These are phyloP conservation scores for Penicillium egyptiacum DNA, from an alignment of 495 filamentous ascomycete species.

Conservation along the genomic window DNA sequence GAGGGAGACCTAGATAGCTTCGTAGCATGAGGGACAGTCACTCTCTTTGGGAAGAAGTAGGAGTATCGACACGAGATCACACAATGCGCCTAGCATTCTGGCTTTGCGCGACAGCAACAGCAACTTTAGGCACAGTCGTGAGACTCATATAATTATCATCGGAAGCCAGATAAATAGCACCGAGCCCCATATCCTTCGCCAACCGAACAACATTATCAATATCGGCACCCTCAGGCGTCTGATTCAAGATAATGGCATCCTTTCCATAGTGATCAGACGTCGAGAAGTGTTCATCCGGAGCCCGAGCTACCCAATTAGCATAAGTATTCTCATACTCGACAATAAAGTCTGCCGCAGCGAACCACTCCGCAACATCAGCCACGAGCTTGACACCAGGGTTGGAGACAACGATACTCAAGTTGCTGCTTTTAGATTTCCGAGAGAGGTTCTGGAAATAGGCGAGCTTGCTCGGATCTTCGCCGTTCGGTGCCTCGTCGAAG, in stretches of 20 bases:
- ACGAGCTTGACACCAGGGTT: conserved; percentile 24
- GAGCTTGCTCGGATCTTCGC: conserved; percentile 25
- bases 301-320: conserved; percentile 12
- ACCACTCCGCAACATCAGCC: conserved; percentile 17
- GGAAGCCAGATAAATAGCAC: conserved; percentile 26
- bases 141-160: conserved; percentile 18
- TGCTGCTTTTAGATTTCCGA: conserved; percentile 20
- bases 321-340: conserved; percentile 29
- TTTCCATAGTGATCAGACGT: conserved; percentile 6
- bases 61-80: too few species aligned
- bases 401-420: conserved; percentile 18
- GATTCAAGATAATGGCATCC: conserved; percentile 24
- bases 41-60: too few species aligned
- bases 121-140: conserved; percentile 16
- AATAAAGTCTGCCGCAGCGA: conserved; percentile 22
- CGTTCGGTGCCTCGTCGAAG: conserved; percentile 46
- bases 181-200: conserved; percentile 22
- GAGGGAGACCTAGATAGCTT: too few species aligned
- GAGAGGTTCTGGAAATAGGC: conserved; percentile 37
- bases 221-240: conserved; percentile 13
- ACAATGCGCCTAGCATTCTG: not conserved
- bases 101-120: conserved; percentile 11
- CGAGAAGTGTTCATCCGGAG: conserved; percentile 14
- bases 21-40: too few species aligned
- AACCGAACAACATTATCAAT: conserved; percentile 16